Evolutionary conservation across 1,284 basidiomycete species (phyloP).

Genomic region (Cronartium quercuum): DNA sequence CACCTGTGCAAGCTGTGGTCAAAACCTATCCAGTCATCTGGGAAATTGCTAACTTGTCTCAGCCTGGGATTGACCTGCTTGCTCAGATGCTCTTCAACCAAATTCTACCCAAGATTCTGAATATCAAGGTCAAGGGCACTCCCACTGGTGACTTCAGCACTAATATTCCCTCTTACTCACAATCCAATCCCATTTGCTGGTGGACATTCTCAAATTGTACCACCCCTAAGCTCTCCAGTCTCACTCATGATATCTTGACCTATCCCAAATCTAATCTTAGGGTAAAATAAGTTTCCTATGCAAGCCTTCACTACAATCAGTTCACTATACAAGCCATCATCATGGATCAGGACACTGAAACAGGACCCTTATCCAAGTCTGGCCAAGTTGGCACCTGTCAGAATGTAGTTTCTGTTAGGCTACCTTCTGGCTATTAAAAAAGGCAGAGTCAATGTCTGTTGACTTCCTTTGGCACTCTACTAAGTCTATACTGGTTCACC

Average conservation of each 20-base stretch:
- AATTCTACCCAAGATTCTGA: constrained; percentile 40
- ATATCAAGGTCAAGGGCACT: constrained; percentile 49
- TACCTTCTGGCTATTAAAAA: too few species aligned
- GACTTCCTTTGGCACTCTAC: too few species aligned
- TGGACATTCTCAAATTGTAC: constrained; percentile 37
- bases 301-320: too few species aligned
- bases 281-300: too few species aligned
- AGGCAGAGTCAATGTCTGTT: too few species aligned
- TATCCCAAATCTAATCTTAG: constrained; percentile 54
- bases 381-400: too few species aligned
- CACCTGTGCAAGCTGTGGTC: constrained; percentile 26
- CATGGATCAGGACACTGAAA: too few species aligned
- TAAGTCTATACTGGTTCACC: too few species aligned
- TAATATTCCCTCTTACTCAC: constrained; percentile 44
- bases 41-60: constrained; percentile 36
- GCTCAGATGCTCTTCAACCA: constrained; percentile 15
- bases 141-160: constrained; percentile 45
- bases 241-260: constrained; percentile 48
- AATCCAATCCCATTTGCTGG: constrained; percentile 49
- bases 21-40: constrained; percentile 30
- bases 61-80: constrained; percentile 32
- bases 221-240: constrained; percentile 18
- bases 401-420: too few species aligned
- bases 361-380: too few species aligned
- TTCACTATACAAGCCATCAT: too few species aligned